These are phyloP conservation scores for Cetradonia linearis DNA, from an alignment of 495 filamentous ascomycete genomes.

Conservation along the genomic window DNA sequence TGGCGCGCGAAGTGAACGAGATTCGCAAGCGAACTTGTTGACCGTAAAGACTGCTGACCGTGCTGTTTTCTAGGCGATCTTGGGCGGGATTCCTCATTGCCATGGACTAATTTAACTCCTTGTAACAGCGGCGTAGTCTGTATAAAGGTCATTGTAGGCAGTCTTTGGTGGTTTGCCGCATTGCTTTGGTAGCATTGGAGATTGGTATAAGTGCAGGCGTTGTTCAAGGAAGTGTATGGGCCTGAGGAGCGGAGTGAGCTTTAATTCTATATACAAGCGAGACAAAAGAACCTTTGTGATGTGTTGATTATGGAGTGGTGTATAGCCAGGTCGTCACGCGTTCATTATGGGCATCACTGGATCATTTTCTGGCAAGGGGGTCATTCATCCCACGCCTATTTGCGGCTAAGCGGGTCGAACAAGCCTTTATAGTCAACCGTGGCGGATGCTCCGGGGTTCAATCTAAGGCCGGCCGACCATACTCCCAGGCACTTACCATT, in stretches of 20 bases:
- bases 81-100: background rate
- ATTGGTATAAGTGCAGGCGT: background rate
- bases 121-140: constrained; percentile 11
- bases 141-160: constrained; percentile 14
- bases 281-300: background rate
- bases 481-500: too few species aligned
- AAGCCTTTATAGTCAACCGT: background rate
- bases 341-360: background rate
- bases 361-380: background rate
- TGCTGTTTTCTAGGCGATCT: background rate
- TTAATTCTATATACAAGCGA: background rate
- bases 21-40: constrained; percentile 20
- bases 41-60: constrained; percentile 2
- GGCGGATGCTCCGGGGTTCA: background rate
- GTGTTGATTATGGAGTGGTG: background rate
- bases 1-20: constrained; percentile 22
- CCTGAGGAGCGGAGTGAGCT: background rate
- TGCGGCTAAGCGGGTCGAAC: background rate
- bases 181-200: background rate
- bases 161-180: constrained; percentile 1
- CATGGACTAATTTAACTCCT: constrained; percentile 11
- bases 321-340: background rate
- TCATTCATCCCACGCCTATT: background rate
- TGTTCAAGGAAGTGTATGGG: background rate
- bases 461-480: too few species aligned